phyloP scores from a whole-genome alignment of 2,329 filamentous ascomycete species.

The Hypoxylon sp. region DNA sequence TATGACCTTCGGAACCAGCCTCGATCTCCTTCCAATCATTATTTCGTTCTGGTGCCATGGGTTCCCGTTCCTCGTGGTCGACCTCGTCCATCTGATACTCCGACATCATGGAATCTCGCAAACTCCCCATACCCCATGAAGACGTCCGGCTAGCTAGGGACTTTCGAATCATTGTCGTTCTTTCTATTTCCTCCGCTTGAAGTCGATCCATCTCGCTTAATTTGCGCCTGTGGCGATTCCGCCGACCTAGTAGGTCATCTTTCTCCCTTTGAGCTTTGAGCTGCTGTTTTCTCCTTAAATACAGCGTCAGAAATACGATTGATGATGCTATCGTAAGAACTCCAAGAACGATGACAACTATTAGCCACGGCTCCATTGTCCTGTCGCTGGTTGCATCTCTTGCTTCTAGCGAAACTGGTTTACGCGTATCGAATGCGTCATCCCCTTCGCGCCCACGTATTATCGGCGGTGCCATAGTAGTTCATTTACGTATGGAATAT shows the following conservation, averaged over 20 bases:
- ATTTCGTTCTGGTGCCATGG: conserved; percentile 43
- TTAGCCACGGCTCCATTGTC: conserved; percentile 39
- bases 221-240: conserved; percentile 22
- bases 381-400: conserved; percentile 1
- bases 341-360: conserved; percentile 40
- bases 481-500: conserved; percentile 3
- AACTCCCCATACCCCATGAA: conserved; percentile 16
- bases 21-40: conserved; percentile 54
- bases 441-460: conserved; percentile 13
- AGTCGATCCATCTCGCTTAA: conserved; percentile 34
- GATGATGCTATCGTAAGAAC: conserved; percentile 34
- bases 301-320: conserved; percentile 33
- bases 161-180: conserved; percentile 46
- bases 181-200: conserved; percentile 41
- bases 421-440: conserved; percentile 15
- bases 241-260: conserved; percentile 7
- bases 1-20: conserved; percentile 46
- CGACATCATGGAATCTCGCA: conserved; percentile 18
- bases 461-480: conserved; percentile 27
- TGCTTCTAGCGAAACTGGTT: conserved; percentile 4
- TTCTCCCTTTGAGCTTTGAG: conserved; percentile 6
- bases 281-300: conserved; percentile 34
- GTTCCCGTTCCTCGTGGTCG: conserved; percentile 38
- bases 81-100: conserved; percentile 31
- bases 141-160: conserved; percentile 44